Conservation (phyloP, 345 rosid genomes). For the Cochlearia excelsa region DNA sequence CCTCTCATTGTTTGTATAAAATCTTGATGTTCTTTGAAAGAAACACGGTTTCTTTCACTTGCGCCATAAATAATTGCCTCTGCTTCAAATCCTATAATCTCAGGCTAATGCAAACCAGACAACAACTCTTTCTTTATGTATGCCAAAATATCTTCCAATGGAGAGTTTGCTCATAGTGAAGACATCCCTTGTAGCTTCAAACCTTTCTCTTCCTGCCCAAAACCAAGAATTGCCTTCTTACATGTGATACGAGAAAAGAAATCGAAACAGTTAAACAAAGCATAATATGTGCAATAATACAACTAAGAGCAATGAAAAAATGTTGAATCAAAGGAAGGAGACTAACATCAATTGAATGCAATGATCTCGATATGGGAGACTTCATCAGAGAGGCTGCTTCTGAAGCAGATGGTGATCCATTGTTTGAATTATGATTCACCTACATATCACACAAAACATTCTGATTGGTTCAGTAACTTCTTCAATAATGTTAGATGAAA, state of each 20-base stretch:
- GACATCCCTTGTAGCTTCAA: conserved; percentile 25
- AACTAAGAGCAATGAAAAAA: conserved; percentile 2
- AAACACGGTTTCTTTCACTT: too few relatives aligned
- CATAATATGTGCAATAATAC: not conserved
- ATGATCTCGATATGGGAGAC: conserved; percentile 46
- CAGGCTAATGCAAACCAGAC: conserved; percentile 17
- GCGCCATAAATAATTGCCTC: too few relatives aligned
- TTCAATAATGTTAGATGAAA: not conserved
- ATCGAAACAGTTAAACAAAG: not conserved
- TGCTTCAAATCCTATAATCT: not conserved
- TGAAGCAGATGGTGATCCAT: conserved; percentile 51
- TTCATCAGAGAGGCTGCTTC: conserved; percentile 53
- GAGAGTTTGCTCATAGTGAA: conserved; percentile 21
- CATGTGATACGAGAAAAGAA: too few relatives aligned
- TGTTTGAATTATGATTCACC: conserved; percentile 37
- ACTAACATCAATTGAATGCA: conserved; percentile 56
- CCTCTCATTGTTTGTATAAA: too few relatives aligned
- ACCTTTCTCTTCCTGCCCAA: conserved; percentile 34
- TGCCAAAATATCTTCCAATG: too few relatives aligned
- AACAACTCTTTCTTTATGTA: too few relatives aligned
- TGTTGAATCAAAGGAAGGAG: conserved; percentile 14
- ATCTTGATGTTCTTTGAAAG: too few relatives aligned
- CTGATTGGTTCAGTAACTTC: not conserved
- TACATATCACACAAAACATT: conserved; percentile 8
- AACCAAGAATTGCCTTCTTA: not conserved